Base-by-base conservation (phyloP, 129 eudicot genomes). In the Chrysanthemum seticuspe region DNA sequence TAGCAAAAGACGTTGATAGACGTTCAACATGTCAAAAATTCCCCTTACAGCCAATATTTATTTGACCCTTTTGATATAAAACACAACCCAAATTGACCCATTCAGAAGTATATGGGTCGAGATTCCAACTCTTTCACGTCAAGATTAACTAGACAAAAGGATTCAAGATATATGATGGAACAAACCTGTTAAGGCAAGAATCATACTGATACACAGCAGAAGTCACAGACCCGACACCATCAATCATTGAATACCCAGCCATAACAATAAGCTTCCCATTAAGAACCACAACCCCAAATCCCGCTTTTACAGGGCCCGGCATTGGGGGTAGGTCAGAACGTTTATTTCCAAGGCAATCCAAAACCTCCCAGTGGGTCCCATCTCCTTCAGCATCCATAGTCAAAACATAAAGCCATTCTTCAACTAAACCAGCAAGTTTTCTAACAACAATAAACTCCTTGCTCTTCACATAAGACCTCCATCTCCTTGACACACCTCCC, bases 111-210 rank as follows among this genome's bases (percentile, higher is more conserved):
- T 10, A 9, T 23, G 45, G 47, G 1, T 40, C 2, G 10, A 40
- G 47, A 6, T 40, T 0, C 10, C 47, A 40, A 0, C 47, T 40
- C 10, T 40, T 19, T 19, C 21, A 19, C 21, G 21, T 7, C 47
- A 40, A 40, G 10, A 40, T 47, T 45, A 11, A 67, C 31, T 0
- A n/a, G 13, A 48, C 50, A 6, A 47, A 67, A 1, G 13, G 6
- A 9, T 55, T 16, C 65, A 71, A 44, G 77, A 15, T 40, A 47
- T 31, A 80, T 19, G 52, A 48, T 40, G 58, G 59, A 78, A 67
- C 72, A 74, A 60, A 94, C 99, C 99, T 86, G 84, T 90, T 88
- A 71, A 94, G 93, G 78, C 91, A 94, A 74, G 99, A 84, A 88
- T 94, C 99, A 77, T 86, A 94, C 62, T 88, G 96, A 76, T 90